Conservation (phyloP, 1,139 yeast genomes). For the Kurtzmaniella quercitrusa region DNA sequence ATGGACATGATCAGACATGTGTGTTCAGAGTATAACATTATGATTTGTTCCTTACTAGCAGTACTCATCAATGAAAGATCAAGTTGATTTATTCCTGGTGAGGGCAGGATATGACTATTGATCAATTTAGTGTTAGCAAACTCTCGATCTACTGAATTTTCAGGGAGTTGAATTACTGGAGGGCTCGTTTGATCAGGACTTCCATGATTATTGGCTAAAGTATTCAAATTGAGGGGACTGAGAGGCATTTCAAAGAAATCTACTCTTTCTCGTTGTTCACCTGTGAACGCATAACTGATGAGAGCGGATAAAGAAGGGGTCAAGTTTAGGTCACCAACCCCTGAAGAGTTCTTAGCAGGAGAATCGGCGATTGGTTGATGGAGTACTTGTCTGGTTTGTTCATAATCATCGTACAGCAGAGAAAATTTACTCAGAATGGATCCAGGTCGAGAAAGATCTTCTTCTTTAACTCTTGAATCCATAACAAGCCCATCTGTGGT, state of each 20-base stretch:
- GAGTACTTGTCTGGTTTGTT: not conserved
- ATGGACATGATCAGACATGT: slow-evolving; percentile 63
- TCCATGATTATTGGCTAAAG: not conserved
- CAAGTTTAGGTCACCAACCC: slow-evolving; percentile 16
- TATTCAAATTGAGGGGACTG: slow-evolving; percentile 28
- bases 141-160: not conserved
- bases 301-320: slow-evolving; percentile 45
- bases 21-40: slow-evolving; percentile 35
- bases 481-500: not conserved
- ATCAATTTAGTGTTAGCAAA: slow-evolving; percentile 4
- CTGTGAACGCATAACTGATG: slow-evolving; percentile 40
- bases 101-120: slow-evolving; percentile 4
- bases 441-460: slow-evolving; percentile 3
- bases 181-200: slow-evolving; percentile 2
- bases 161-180: slow-evolving; percentile 1
- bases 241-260: slow-evolving; percentile 19
- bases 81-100: not conserved
- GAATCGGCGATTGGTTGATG: not conserved
- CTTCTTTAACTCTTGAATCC: slow-evolving; percentile 1
- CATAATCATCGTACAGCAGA: not conserved
- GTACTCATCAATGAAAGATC: slow-evolving; percentile 14
- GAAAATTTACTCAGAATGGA: slow-evolving; percentile 4
- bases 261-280: slow-evolving; percentile 19
- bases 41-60: slow-evolving; percentile 33
- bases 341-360: not conserved